These are phyloP conservation scores for Talaromyces ruber DNA, from an alignment of 495 filamentous ascomycete species.

Conservation along the genomic window DNA sequence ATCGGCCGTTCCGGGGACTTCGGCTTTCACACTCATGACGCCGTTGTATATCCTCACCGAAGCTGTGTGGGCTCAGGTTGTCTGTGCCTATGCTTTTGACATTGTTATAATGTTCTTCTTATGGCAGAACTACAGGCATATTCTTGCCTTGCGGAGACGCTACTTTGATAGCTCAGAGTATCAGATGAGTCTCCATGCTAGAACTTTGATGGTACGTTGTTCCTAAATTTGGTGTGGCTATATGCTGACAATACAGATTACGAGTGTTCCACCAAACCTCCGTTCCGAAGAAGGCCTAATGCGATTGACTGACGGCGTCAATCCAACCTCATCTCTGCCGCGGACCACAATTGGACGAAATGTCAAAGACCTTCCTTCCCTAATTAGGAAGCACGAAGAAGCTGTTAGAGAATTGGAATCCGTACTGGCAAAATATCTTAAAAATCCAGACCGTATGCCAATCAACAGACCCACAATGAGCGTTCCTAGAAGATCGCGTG, in stretches of 20 bases:
- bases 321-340: constrained; percentile 66
- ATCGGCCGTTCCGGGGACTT: constrained; percentile 13
- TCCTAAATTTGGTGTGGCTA: neutral
- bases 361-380: constrained; percentile 72
- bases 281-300: constrained; percentile 82
- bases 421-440: constrained; percentile 81
- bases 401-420: constrained; percentile 74
- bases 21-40: constrained; percentile 43
- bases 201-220: constrained; percentile 71
- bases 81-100: constrained; percentile 72
- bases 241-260: constrained; percentile 45
- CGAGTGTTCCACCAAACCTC: constrained; percentile 67
- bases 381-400: constrained; percentile 78
- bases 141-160: constrained; percentile 58
- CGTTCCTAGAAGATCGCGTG: constrained; percentile 60
- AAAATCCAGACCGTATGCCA: constrained; percentile 74
- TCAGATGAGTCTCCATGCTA: constrained; percentile 75
- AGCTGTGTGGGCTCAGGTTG: constrained; percentile 71
- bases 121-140: constrained; percentile 79
- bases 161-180: constrained; percentile 90
- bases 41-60: constrained; percentile 36
- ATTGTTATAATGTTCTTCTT: constrained; percentile 68
- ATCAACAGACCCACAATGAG: constrained; percentile 67
- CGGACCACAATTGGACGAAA: constrained; percentile 81
- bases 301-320: constrained; percentile 64